Conservation (phyloP, 2,329 filamentous ascomycete genomes). For the Penicillium sp. region DNA sequence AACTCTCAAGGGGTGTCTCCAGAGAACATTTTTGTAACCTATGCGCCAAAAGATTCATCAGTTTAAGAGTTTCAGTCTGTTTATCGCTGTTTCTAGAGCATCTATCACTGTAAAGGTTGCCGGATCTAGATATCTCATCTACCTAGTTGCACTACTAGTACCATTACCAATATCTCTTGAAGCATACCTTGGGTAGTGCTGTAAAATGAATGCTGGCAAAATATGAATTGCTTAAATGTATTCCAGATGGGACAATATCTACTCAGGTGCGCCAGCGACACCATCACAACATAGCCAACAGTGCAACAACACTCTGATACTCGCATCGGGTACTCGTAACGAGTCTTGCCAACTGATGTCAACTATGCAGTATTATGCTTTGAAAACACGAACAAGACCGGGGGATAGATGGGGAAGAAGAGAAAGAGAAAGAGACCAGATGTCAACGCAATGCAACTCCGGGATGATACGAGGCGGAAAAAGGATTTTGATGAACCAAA, state of each 20-base stretch:
- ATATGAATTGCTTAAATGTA: background rate
- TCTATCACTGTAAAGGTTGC: no score
- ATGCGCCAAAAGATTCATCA: no score
- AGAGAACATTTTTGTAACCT: no score
- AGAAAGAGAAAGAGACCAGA: background rate
- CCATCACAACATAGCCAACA: background rate
- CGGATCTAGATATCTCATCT: no score
- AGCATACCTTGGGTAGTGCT: no score
- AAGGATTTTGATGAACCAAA: slow-evolving; percentile 1
- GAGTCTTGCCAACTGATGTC: no score
- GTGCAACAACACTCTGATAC: background rate
- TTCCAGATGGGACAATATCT: slow-evolving; percentile 2
- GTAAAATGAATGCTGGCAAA: no score
- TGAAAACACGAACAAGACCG: background rate
- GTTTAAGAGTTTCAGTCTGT: no score
- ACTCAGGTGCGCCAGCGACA: background rate
- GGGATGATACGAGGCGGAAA: background rate
- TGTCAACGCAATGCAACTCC: slow-evolving; percentile 7
- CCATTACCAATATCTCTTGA: no score
- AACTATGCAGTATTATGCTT: background rate
- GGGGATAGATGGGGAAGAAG: background rate
- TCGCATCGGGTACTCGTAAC: background rate
- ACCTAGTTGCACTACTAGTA: no score
- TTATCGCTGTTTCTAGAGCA: no score
- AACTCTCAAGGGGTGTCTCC: no score